Evolutionary conservation across 106 monocot genomes (phyloP), one percentile per base, ranked within the genome.

Genomic region (Cymbidium sinense): DNA sequence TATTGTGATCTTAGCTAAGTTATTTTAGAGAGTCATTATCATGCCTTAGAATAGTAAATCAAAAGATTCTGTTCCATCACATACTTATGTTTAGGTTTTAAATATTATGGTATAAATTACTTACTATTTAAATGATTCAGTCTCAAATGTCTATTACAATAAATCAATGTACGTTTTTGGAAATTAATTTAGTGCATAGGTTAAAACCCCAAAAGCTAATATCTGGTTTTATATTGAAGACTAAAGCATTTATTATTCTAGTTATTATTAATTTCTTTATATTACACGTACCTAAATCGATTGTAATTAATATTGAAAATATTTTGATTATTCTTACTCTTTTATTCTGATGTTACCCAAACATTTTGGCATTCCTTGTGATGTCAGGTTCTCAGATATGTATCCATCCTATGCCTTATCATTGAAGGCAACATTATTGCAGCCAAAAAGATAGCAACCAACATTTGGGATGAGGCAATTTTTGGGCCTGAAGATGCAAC

Each of bases 381-480:
- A 64, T 70, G 74, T 77, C 84, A 98, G 98, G 85, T 90, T 54
- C 47, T 80, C 47, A 67, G 23, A 70, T 94, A 87, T 71, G 77
- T 79, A 54, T 55, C 75, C 21, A 81, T 89, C 37, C 74, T 99
- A 41, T 75, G 86, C 9, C 76, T 83, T 23, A 85, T 99, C 80
- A 34, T 79, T 30, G 84, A 80, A 52, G 99, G 99, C 47, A 82
- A 92, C 36, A 43, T 95, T 78, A 43, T 70, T 80, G 80, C 73
- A 21, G 91, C 91, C 27, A 90, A 80, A 73, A 82, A 65, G 50
- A 64, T 84, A 28, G 83, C 83, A 67, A 39, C 69, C 37, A 10
- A 9, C 18, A 20, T 73, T 35, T 47, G 5, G 10, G 19, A 11
- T 21, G 50, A 81, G 9, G 27, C 44, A 12, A 11, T 51, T 75